Base-by-base conservation (phyloP, 176 grass and related monocot species). In the Luzula sylvatica region DNA sequence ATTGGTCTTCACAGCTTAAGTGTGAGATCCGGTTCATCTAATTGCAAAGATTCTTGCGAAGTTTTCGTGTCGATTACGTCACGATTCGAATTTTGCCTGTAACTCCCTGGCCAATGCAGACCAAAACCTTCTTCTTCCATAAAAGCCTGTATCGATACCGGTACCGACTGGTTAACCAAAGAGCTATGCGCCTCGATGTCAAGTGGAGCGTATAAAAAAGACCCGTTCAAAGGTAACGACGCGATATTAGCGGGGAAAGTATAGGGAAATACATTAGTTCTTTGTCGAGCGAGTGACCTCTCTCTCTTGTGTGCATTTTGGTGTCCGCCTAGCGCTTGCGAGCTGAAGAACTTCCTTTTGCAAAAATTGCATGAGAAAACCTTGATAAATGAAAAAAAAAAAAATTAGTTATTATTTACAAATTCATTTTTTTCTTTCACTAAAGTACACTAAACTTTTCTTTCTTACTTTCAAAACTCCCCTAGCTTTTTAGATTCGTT, bases 361-460 rank as follows among this genome's bases (percentile, higher is more conserved):
- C 72, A 75, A 32, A 66, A 75, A 52, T 75, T 75, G 32, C 72
- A 75, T 55, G 72, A 67, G 21, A 75, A 75, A 23, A 75, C 72
- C 52, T 50, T 67, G 9, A 35, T 9, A 35, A 35, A 35, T 7
- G 9, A 9, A 35, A 35, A 35, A 35, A 9, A 35, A 35, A 35
- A 32, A 35, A 35, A 35, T 9, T 35, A 35, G 7, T 7, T 7
- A 35, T 35, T 35, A 35, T 35, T 35, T 9, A 7, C 30, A 35
- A n/a, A n/a, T n/a, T n/a, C n/a, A n/a, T n/a, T n/a, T n/a, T n/a
- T n/a, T n/a, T n/a, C 30, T 2, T 35, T 35, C 30, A 35, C 9
- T 35, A 35, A 35, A 35, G 1, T 9, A 35, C 30, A 35, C 1
- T 35, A 35, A 7, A 35, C 9, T 35, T 35, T 35, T 35, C 30